A percentile compares a stretch with the other conserved stretches of the same genome.
Evolutionary conservation across 257 asterid genomes (phyloP).

Genomic region (Capsicum chinense): DNA sequence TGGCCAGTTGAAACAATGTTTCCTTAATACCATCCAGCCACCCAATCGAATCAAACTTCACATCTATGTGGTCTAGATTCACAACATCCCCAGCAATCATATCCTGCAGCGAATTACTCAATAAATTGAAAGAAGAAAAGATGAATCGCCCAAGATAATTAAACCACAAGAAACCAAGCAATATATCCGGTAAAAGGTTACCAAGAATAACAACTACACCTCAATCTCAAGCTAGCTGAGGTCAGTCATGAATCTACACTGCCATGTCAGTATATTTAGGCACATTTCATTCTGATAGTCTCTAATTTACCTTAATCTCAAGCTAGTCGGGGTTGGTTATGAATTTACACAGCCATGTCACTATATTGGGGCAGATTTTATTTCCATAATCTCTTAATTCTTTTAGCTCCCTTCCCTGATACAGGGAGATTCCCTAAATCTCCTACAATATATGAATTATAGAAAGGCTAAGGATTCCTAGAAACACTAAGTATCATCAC

Average conservation of each 20-base stretch:
- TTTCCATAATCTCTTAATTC: neutral
- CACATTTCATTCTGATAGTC: neutral
- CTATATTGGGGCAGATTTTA: neutral
- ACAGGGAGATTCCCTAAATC: neutral
- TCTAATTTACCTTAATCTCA: neutral
- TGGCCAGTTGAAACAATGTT: constrained; percentile 76
- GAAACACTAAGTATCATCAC: neutral
- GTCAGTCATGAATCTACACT: neutral
- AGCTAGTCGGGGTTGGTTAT: neutral
- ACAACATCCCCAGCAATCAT: constrained; percentile 91
- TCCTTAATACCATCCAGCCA: constrained; percentile 84
- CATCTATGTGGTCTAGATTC: constrained; percentile 82
- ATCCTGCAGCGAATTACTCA: constrained; percentile 51
- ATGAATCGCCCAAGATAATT: neutral
- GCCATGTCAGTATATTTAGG: neutral
- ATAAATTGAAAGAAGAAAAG: neutral
- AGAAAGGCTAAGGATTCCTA: neutral
- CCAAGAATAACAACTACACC: neutral
- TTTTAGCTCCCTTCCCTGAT: neutral
- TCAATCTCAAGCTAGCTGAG: neutral
- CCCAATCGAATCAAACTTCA: constrained; percentile 81
- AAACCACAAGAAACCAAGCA: constrained; percentile 76
- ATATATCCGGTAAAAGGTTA: constrained; percentile 58
- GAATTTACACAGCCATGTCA: neutral
- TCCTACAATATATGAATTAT: neutral